phyloP scores from a whole-genome alignment of 2,329 filamentous ascomycete genomes.

The Exophiala viscosa region DNA sequence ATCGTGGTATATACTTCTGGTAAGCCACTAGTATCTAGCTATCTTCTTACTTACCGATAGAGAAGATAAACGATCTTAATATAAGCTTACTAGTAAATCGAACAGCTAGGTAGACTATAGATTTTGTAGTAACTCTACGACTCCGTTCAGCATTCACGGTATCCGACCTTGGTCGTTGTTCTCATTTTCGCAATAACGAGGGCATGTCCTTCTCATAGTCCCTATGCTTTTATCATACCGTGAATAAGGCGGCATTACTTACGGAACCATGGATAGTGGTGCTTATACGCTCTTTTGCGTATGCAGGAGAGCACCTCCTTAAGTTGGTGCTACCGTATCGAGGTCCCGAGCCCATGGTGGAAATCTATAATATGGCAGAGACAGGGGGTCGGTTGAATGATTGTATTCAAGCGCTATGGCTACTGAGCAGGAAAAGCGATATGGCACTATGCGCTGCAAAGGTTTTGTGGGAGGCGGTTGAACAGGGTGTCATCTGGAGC shows the following conservation, averaged over 20 bases:
- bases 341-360: background rate
- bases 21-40: constrained; percentile 57
- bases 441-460: constrained; percentile 8
- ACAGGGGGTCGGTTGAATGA: background rate
- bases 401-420: constrained; percentile 7
- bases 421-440: constrained; percentile 7
- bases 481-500: background rate
- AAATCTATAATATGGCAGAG: background rate
- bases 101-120: constrained; percentile 41
- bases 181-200: constrained; percentile 32
- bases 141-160: constrained; percentile 51
- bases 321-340: background rate
- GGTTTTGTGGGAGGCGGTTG: constrained; percentile 2
- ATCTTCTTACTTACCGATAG: constrained; percentile 56
- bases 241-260: constrained; percentile 10
- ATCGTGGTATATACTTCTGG: constrained; percentile 58
- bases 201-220: constrained; percentile 55
- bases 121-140: constrained; percentile 27
- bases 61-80: constrained; percentile 50
- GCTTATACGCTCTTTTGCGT: constrained; percentile 7
- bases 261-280: constrained; percentile 10
- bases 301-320: constrained; percentile 4
- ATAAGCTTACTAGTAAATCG: constrained; percentile 36
- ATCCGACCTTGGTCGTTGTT: constrained; percentile 9
- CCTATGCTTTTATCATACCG: constrained; percentile 53